Evolutionary conservation across 2,329 filamentous ascomycete species (phyloP).

Genomic region (Ambrosiella beaveri): DNA sequence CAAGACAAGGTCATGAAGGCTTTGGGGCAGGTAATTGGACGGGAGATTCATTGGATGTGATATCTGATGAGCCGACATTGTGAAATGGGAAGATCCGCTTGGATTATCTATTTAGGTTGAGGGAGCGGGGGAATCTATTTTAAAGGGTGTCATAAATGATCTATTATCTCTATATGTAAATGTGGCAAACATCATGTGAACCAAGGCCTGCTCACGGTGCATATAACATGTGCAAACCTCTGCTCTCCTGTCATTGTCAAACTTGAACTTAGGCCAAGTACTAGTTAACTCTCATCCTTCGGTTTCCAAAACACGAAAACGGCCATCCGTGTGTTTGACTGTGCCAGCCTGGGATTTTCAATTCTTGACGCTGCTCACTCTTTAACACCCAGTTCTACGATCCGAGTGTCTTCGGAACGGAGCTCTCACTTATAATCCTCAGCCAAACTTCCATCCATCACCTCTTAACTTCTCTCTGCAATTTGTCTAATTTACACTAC

Average conservation of each 20-base stretch:
- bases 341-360: neutral
- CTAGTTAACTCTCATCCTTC: neutral
- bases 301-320: neutral
- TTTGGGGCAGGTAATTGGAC: neutral
- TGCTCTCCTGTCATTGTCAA: too few relatives aligned
- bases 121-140: neutral
- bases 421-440: neutral
- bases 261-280: neutral
- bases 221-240: too few relatives aligned
- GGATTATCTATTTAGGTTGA: too few relatives aligned
- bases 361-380: conserved; percentile 1
- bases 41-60: neutral
- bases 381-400: neutral
- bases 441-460: neutral
- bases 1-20: neutral
- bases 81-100: neutral
- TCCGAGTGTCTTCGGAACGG: neutral
- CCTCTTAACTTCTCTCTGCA: neutral
- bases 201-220: too few relatives aligned
- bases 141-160: neutral
- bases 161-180: too few relatives aligned
- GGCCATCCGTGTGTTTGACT: neutral
- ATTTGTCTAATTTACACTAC: neutral
- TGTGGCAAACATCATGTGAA: too few relatives aligned
- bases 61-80: neutral